A percentile compares a stretch with the other conserved stretches of the same genome.
Conservation (phyloP, 2,329 filamentous ascomycete genomes). For the Ophiostoma australiae region DNA sequence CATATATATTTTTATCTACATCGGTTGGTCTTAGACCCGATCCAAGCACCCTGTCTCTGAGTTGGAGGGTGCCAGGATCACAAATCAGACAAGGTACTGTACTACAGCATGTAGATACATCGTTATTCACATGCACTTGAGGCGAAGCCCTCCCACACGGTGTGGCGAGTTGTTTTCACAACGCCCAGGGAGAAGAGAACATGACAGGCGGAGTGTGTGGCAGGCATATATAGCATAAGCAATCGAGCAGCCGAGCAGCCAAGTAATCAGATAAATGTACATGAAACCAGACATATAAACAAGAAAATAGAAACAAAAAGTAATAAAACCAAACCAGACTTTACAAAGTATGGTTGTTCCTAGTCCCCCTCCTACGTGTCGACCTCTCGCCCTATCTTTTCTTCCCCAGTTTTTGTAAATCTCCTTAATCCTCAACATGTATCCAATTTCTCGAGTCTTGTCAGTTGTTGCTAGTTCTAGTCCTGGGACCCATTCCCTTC, state of each 20-base stretch:
- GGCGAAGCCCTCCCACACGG: background rate
- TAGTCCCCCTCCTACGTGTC: background rate
- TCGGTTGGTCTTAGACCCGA: background rate
- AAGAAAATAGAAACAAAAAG: no score
- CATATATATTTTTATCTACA: background rate
- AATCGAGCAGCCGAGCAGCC: no score
- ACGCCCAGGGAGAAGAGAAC: background rate
- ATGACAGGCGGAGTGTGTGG: background rate
- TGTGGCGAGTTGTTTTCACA: background rate
- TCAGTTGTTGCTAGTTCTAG: background rate
- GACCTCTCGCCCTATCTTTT: background rate
- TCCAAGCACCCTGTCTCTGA: background rate
- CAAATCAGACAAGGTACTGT: background rate
- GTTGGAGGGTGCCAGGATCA: background rate
- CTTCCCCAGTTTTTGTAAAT: conserved; percentile 1
- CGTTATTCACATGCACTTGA: background rate
- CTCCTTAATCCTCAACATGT: background rate
- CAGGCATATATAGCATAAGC: background rate
- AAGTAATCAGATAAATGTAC: background rate
- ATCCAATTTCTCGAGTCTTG: background rate
- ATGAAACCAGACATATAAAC: background rate
- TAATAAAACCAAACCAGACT: background rate
- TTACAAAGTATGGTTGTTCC: background rate
- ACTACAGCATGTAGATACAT: background rate
- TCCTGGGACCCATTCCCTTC: background rate